These are phyloP conservation scores for Colletotrichum shisoi DNA, from an alignment of 2,329 filamentous ascomycete genomes.

Conservation along the genomic window DNA sequence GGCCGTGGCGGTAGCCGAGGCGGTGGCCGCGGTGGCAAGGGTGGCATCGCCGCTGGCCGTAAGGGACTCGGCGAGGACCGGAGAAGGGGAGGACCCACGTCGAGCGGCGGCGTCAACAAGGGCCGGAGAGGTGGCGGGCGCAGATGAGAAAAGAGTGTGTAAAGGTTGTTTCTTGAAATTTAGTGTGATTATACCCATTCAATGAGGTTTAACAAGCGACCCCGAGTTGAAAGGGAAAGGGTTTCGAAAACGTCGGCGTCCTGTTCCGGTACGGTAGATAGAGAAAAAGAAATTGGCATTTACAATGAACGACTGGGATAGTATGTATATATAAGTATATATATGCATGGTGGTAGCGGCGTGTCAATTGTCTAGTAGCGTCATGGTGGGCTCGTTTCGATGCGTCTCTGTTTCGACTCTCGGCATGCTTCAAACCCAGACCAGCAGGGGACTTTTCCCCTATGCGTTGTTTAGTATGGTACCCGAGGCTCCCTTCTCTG, in stretches of 20 bases:
- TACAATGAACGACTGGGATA: slow-evolving; percentile 23
- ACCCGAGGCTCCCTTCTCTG: slow-evolving; percentile 22
- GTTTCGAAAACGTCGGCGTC: slow-evolving; percentile 29
- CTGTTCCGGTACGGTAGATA: slow-evolving; percentile 29
- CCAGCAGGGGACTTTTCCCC: slow-evolving; percentile 15
- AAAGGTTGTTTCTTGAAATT: slow-evolving; percentile 30
- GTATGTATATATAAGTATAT: not conserved
- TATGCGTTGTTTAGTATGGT: slow-evolving; percentile 24
- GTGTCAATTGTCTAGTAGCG: not conserved
- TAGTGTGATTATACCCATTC: slow-evolving; percentile 40
- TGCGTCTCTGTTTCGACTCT: slow-evolving; percentile 30
- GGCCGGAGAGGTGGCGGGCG: slow-evolving; percentile 33
- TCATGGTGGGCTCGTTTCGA: not conserved
- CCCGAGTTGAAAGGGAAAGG: slow-evolving; percentile 24
- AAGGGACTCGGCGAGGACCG: slow-evolving; percentile 62
- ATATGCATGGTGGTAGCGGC: not conserved
- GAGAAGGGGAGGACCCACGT: slow-evolving; percentile 48
- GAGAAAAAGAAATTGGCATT: slow-evolving; percentile 35
- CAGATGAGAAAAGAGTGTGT: slow-evolving; percentile 29
- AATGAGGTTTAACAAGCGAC: slow-evolving; percentile 36
- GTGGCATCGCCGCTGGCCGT: slow-evolving; percentile 57
- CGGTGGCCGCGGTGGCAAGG: slow-evolving; percentile 56
- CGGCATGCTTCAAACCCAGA: slow-evolving; percentile 31
- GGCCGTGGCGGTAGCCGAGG: slow-evolving; percentile 55
- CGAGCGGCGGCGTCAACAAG: slow-evolving; percentile 37